Evolutionary conservation across 257 asterid species (phyloP), one percentile per base, ranked within the genome.

Genomic region (Plectranthus barbatus): DNA sequence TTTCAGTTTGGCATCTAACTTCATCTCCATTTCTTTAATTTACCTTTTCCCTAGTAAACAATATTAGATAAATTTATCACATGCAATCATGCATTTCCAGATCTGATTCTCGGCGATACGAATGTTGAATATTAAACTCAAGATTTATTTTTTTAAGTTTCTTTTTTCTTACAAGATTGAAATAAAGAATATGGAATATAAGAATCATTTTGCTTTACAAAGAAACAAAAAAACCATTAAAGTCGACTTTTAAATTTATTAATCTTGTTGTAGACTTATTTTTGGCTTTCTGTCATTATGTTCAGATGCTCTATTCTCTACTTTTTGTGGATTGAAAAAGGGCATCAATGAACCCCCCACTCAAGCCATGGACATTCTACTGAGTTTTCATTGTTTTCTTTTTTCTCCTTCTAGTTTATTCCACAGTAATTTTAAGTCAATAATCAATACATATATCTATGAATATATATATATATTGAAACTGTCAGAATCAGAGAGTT

Each of bases 81-180:
- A 70, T 68, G 72, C 72, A 60, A 69, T 70, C 76, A 67, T 72
- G 66, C 17, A 64, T 64, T 56, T 60, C 51, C 63, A 58, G 65
- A 73, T 78, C 61, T 36, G 72, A 83, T 79, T 79, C 80, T 79
- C 64, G 66, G 70, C 57, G 86, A 82, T 80, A 77, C 85, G 76
- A 84, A 81, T 81, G 80, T 81, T 71, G 78, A 78, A 74, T 62
- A 78, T 57, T 47, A 31, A 56, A 68, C 26, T 33, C 45, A 7
- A 33, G 4, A 18, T 33, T 48, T 14, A 12, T 29, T 41, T n/a
- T 60, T 48, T 64, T 44, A 36, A 24, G 31, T 26, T 26, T 26
- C 31, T 26, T 26, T 26, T 5, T 26, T 26, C 31, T 41, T 14
- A 19, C n/a, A 68, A 50, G 45, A 15, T 8, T 21, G 56, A 46